Percentiles rank a stretch among this genome's conserved stretches.
These are phyloP conservation scores for Paraglomus occultum DNA, from an alignment of 192 early-diverging fungal species.

Conservation along the genomic window DNA sequence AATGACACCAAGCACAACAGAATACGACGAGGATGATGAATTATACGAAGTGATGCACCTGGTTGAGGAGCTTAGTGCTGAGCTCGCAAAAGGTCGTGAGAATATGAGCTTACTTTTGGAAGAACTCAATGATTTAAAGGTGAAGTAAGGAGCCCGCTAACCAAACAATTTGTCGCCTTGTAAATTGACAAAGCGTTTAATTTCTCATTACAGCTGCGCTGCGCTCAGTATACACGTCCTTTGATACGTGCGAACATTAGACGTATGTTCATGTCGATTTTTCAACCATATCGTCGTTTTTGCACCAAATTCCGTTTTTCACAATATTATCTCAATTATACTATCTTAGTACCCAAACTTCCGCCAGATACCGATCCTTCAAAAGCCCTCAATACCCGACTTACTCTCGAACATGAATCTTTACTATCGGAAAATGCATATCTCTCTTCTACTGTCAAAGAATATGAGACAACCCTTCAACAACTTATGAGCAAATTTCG, in stretches of 20 bases:
- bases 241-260: slow-evolving; percentile 3
- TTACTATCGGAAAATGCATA: slow-evolving; percentile 26
- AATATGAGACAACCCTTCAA: slow-evolving; percentile 26
- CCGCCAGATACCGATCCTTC: slow-evolving; percentile 16
- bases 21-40: too few relatives aligned
- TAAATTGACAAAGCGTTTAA: too few relatives aligned
- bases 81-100: too few relatives aligned
- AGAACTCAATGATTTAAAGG: too few relatives aligned
- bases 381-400: slow-evolving; percentile 12
- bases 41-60: too few relatives aligned
- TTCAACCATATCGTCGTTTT: neutral
- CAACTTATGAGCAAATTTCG: slow-evolving; percentile 27
- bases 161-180: too few relatives aligned
- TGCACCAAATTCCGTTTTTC: neutral
- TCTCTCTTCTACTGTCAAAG: slow-evolving; percentile 22
- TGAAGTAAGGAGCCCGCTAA: too few relatives aligned
- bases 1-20: too few relatives aligned
- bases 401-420: slow-evolving; percentile 19
- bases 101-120: too few relatives aligned
- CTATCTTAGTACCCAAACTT: neutral
- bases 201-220: too few relatives aligned
- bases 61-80: too few relatives aligned
- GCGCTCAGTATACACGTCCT: neutral
- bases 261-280: neutral
- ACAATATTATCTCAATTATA: neutral